A percentile compares a stretch with the other conserved stretches of the same genome.
Evolutionary conservation across 345 rosid genomes (phyloP).

Genomic region (Turritis glabra): DNA sequence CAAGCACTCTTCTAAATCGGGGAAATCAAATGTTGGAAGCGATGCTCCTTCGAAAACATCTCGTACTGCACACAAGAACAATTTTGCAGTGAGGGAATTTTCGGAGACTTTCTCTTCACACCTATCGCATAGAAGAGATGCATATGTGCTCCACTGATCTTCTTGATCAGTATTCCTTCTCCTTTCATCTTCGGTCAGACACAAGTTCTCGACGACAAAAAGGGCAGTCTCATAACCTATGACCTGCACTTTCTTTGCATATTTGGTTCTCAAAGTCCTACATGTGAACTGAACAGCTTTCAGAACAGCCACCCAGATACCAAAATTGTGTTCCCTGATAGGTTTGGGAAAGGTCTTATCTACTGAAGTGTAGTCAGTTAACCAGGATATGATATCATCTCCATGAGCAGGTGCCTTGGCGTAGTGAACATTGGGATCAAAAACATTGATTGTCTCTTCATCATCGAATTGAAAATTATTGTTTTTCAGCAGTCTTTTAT

Average conservation of each 20-base stretch:
- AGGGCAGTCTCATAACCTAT: too few relatives aligned
- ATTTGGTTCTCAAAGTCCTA: not conserved
- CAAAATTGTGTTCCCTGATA: constrained; percentile 11
- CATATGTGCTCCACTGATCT: not conserved
- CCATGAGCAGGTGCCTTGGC: constrained; percentile 16
- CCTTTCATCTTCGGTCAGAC: not conserved
- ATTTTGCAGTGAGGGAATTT: not conserved
- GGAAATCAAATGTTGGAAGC: not conserved
- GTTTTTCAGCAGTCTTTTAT: constrained; percentile 18
- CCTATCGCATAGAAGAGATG: not conserved
- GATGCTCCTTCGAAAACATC: not conserved
- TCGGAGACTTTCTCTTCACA: not conserved
- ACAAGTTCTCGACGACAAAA: not conserved
- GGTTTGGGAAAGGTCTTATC: not conserved
- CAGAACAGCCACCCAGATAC: constrained; percentile 23
- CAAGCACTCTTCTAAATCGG: not conserved
- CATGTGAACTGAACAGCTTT: constrained; percentile 18
- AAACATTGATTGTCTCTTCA: not conserved
- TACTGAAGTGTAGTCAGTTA: not conserved
- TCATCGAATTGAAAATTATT: not conserved
- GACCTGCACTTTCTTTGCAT: not conserved
- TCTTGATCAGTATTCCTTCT: not conserved
- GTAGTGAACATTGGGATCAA: not conserved
- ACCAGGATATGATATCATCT: constrained; percentile 29
- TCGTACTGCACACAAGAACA: not conserved